Conservation (phyloP, 1,284 basidiomycete species). For the Trametes sp. region DNA sequence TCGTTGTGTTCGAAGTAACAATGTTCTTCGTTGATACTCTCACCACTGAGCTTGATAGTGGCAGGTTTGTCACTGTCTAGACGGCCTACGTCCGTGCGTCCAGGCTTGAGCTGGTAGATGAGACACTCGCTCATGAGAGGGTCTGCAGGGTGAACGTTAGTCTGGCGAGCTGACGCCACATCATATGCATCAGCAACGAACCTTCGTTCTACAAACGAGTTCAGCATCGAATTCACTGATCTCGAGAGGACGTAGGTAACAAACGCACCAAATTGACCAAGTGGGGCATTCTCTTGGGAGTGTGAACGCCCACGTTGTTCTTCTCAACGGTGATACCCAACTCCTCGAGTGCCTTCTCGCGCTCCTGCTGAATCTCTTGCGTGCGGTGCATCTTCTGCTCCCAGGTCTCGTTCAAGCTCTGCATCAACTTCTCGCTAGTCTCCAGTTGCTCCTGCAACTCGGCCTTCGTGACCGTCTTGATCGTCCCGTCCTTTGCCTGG, state of each 20-base stretch:
- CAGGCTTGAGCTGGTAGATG: conserved; percentile 94
- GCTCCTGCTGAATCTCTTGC: conserved; percentile 94
- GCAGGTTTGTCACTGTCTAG: conserved; percentile 81
- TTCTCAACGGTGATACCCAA: conserved; percentile 98
- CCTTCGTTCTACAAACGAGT: conserved; percentile 76
- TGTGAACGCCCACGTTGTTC: conserved; percentile 94
- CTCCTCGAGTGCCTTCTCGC: conserved; percentile 97
- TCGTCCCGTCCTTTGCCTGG: conserved; percentile 90
- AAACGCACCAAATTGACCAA: conserved; percentile 88
- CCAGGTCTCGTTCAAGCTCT: conserved; percentile 96
- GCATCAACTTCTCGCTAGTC: conserved; percentile 96
- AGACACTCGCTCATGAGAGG: conserved; percentile 92
- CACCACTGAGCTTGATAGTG: conserved; percentile 93
- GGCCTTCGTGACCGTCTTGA: conserved; percentile 96
- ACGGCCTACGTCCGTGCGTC: conserved; percentile 83
- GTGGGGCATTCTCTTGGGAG: conserved; percentile 99
- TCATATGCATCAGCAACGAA: conserved; percentile 34
- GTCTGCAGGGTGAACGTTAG: conserved; percentile 54
- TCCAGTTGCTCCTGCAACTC: conserved; percentile 98
- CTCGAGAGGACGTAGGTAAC: not conserved
- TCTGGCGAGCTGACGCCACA: conserved; percentile 6
- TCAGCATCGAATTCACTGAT: not conserved
- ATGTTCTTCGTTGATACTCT: conserved; percentile 92
- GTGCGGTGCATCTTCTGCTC: conserved; percentile 95
- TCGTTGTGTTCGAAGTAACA: conserved; percentile 91